phyloP scores from a whole-genome alignment of 1,284 basidiomycete genomes.

The Amylostereum areolatum region DNA sequence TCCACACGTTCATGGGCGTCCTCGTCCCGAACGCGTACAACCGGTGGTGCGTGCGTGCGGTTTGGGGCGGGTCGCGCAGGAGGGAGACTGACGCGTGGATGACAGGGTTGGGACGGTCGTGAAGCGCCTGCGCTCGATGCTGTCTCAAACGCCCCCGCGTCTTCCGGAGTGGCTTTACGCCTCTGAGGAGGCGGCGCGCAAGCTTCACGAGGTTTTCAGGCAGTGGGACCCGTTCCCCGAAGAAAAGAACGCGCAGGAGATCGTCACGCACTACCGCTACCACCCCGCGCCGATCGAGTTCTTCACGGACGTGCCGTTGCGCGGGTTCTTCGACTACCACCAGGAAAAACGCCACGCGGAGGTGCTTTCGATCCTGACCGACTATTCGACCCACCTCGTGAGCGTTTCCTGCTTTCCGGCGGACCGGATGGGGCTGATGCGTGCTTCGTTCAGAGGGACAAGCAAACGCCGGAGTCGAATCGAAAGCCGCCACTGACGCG shows the following conservation, averaged over 20 bases:
- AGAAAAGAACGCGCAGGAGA: neutral
- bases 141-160: neutral
- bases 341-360: neutral
- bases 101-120: neutral
- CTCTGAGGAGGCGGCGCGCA: neutral
- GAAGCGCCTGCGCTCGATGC: neutral
- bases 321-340: neutral
- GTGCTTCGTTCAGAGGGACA: neutral
- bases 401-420: neutral
- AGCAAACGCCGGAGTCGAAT: neutral
- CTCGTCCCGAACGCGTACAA: constrained; percentile 6
- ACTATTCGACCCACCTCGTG: neutral
- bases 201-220: neutral
- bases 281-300: neutral
- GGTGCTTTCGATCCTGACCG: neutral
- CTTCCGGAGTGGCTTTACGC: neutral
- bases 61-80: neutral
- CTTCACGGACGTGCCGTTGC: neutral
- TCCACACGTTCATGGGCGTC: constrained; percentile 8
- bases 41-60: neutral
- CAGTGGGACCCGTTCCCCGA: neutral
- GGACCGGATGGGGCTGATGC: too few species aligned
- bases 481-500: neutral
- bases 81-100: neutral
- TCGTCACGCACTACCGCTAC: neutral